A percentile compares a stretch with the other conserved stretches of the same genome.
These are phyloP conservation scores for Lasiodiplodia sp. DNA, from an alignment of 2,329 filamentous ascomycete species.

Conservation along the genomic window DNA sequence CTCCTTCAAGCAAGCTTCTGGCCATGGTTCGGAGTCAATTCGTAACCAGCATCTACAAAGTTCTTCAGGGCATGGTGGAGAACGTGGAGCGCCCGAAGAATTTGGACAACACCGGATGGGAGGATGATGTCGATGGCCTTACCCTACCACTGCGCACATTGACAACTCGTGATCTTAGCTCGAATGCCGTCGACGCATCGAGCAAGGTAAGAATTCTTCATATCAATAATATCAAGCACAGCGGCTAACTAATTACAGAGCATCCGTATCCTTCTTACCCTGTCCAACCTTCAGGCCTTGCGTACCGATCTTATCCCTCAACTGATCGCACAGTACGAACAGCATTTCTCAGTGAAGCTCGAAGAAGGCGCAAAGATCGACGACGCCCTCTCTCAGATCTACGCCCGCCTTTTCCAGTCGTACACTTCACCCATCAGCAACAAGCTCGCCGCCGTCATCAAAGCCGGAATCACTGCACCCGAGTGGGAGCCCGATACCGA, in stretches of 20 bases:
- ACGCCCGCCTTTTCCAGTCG: conserved; percentile 87
- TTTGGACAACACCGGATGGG: conserved; percentile 64
- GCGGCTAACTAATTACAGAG: conserved; percentile 62
- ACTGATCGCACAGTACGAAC: conserved; percentile 92
- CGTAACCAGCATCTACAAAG: conserved; percentile 91
- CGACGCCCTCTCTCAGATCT: conserved; percentile 89
- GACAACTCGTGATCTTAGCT: conserved; percentile 36
- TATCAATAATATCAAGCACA: background rate
- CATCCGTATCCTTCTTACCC: conserved; percentile 89
- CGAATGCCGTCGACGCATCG: conserved; percentile 44
- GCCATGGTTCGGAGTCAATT: conserved; percentile 93
- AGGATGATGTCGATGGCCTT: conserved; percentile 60
- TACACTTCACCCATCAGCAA: conserved; percentile 83
- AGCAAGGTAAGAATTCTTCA: conserved; percentile 40
- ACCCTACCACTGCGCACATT: conserved; percentile 40
- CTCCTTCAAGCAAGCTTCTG: conserved; percentile 84
- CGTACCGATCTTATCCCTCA: conserved; percentile 82
- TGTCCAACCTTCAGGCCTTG: conserved; percentile 88
- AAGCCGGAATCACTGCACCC: conserved; percentile 72
- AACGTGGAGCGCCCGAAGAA: conserved; percentile 82
- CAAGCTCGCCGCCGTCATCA: conserved; percentile 59
- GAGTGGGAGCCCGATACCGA: conserved; percentile 71
- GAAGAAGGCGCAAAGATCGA: conserved; percentile 92
- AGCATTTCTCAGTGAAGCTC: conserved; percentile 89
- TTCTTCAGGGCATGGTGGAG: conserved; percentile 93